These are phyloP conservation scores for Gossypium mustelinum DNA, from an alignment of 345 rosid species.

Conservation along the genomic window DNA sequence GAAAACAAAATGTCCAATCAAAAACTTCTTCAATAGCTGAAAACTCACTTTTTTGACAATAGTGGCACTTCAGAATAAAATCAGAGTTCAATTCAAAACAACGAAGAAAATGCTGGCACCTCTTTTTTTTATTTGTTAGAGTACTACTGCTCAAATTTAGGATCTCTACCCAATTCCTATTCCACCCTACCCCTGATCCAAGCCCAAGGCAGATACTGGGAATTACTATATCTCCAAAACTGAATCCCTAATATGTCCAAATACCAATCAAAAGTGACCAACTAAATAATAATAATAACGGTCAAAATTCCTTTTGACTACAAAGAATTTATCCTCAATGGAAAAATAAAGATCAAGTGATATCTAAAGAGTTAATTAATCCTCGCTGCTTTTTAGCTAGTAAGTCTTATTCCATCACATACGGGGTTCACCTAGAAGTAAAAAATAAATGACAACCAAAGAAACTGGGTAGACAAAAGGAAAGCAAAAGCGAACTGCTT, in stretches of 20 bases:
- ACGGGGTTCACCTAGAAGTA: not conserved
- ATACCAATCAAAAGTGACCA: not conserved
- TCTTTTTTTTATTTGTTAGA: not conserved
- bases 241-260: not conserved
- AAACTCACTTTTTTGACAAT: not conserved
- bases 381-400: not conserved
- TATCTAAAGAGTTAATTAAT: not conserved
- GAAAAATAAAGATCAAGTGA: not conserved
- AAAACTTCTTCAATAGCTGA: constrained; percentile 13
- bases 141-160: not conserved
- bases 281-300: not conserved
- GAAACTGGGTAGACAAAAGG: not conserved
- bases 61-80: constrained; percentile 7
- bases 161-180: constrained; percentile 6
- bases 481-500: constrained; percentile 13
- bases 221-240: not conserved
- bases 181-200: not conserved
- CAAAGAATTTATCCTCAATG: not conserved
- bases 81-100: not conserved
- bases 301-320: not conserved
- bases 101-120: not conserved
- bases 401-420: not conserved
- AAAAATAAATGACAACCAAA: not conserved
- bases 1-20: constrained; percentile 33
- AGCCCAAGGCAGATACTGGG: not conserved